These are phyloP conservation scores for Rhytidiadelphus loreus DNA, from an alignment of 225 moss, liverwort and hornwort species.

Conservation along the genomic window DNA sequence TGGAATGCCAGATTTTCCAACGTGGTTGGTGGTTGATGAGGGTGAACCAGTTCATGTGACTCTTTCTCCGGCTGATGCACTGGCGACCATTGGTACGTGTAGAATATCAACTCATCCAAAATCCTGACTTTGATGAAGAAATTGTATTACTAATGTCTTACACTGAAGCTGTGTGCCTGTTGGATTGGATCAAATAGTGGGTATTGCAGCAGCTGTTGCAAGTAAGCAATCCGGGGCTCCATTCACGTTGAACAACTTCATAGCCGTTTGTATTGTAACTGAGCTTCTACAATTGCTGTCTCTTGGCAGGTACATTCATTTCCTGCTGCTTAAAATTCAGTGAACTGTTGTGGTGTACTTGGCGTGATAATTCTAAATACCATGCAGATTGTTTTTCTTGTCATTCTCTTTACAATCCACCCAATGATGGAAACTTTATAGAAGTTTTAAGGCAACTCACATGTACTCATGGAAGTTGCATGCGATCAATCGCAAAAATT, in stretches of 20 bases:
- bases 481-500: too few species aligned
- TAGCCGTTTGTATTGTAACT: constrained; percentile 96
- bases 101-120: not conserved
- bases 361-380: not conserved
- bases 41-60: constrained; percentile 57
- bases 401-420: not conserved
- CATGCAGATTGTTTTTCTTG: not conserved
- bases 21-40: constrained; percentile 72
- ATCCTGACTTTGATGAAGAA: not conserved
- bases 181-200: constrained; percentile 33
- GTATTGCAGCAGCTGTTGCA: constrained; percentile 64
- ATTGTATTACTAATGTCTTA: not conserved
- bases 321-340: not conserved
- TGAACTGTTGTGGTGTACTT: not conserved
- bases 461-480: not conserved
- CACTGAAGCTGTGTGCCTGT: not conserved
- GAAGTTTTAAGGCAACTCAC: not conserved
- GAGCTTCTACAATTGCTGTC: constrained; percentile 91
- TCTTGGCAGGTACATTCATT: constrained; percentile 59
- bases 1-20: constrained; percentile 62
- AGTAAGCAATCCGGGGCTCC: constrained; percentile 94
- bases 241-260: constrained; percentile 88
- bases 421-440: not conserved
- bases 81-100: constrained; percentile 48
- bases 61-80: constrained; percentile 60